Base-by-base conservation (phyloP, 495 filamentous ascomycete species). In the Lophiostoma macrostomum region DNA sequence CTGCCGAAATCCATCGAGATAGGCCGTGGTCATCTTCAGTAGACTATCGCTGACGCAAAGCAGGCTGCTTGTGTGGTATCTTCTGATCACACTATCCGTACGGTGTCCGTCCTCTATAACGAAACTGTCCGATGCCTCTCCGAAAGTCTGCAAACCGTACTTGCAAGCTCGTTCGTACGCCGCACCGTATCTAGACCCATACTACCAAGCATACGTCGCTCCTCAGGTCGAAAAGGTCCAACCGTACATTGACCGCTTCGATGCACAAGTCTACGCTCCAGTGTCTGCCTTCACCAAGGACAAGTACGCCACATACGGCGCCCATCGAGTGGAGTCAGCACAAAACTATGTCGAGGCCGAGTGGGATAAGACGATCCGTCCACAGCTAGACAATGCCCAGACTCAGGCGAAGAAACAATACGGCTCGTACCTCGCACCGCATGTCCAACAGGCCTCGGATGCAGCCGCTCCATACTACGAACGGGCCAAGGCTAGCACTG, bases 61-160 rank as follows among this genome's bases (percentile, higher is more conserved):
- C 19, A 96, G 91, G 56, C 67, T 96, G 1, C 65, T 84, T 45
- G 81, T 87, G 7, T 99, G 93, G 93, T 96, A 94, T 64, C 75
- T 80, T 1, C 79, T 95, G 41, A 63, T 88, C 48, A 93, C 87
- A 3, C 74, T 90, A 16, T 70, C 90, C 40, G 81, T 99, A 61
- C 81, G 84, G 22, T 99, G 94, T 68, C 94, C 93, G 10, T 75
- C 84, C 18, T 77, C 77, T 12, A 69, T 82, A 42, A 76, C 81
- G 16, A 78, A 79, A 2, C 73, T 91, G 62, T 83, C 77, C 38
- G 78, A 85, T 22, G 68, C 75, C 19, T 90, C 90, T 10, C 88
- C 91, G 2, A 74, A 70, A 41, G 80, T 97, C 25, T 99, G 94
- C 76, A 85, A 84, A 64, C 86, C 88, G 3, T 94, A 91, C 64